phyloP scores from a whole-genome alignment of 1,139 yeast species.

The Yamadazyma membranifaciens region DNA sequence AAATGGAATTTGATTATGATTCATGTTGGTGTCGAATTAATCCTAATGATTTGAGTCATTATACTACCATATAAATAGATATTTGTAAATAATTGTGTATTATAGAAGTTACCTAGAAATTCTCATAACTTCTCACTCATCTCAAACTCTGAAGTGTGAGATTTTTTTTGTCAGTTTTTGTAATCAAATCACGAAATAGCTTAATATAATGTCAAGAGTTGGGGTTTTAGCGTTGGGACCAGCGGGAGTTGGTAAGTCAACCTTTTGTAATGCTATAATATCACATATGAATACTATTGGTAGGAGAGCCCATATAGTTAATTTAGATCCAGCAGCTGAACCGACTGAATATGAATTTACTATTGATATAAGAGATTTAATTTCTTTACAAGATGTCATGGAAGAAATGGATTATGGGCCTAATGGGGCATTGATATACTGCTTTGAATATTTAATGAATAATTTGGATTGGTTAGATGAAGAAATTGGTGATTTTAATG shows the following conservation, averaged over 20 bases:
- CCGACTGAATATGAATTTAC: constrained; percentile 89
- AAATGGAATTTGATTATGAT: constrained; percentile 58
- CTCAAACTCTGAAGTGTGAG: background rate
- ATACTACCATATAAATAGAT: constrained; percentile 2
- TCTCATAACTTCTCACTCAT: constrained; percentile 1
- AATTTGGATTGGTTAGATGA: constrained; percentile 97
- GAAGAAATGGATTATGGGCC: constrained; percentile 94
- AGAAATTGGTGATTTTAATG: constrained; percentile 89
- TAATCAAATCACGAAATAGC: background rate
- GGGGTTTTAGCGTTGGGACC: constrained; percentile 97
- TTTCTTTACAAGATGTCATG: constrained; percentile 94
- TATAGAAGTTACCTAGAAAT: too few species aligned
- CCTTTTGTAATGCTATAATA: constrained; percentile 86
- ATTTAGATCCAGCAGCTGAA: constrained; percentile 97
- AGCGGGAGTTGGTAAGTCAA: constrained; percentile 94
- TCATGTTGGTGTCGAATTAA: constrained; percentile 55
- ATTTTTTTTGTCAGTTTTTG: background rate
- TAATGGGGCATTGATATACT: constrained; percentile 89
- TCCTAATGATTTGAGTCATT: constrained; percentile 7
- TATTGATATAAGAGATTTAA: constrained; percentile 86
- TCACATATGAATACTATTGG: constrained; percentile 89
- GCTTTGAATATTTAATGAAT: constrained; percentile 84
- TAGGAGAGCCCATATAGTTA: constrained; percentile 90
- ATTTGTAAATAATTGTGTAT: too few species aligned
- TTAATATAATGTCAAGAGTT: constrained; percentile 75